A percentile compares a stretch with the other conserved stretches of the same genome.
Conservation (phyloP, 768 basidiomycete species). For the Panellus pusillus region DNA sequence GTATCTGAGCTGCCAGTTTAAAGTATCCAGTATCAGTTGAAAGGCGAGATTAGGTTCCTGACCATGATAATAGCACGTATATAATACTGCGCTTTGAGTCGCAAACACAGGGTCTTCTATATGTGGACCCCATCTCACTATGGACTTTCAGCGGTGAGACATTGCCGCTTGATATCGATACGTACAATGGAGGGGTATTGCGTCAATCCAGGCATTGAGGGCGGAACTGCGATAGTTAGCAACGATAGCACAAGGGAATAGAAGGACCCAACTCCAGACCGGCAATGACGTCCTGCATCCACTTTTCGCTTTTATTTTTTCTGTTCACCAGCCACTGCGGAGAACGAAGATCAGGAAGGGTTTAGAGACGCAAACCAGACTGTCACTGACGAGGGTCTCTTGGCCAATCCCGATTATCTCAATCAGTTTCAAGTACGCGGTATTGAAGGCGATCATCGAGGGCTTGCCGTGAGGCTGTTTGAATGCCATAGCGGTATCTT, state of each 20-base stretch:
- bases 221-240: constrained; percentile 34
- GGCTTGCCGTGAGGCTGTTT: constrained; percentile 65
- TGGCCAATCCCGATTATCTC: constrained; percentile 63
- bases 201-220: constrained; percentile 66
- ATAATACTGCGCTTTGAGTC: constrained; percentile 25
- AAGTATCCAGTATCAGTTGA: background rate
- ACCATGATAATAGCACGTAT: constrained; percentile 25
- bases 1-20: constrained; percentile 43
- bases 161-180: background rate
- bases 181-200: constrained; percentile 56
- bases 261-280: constrained; percentile 37
- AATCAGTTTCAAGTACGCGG: constrained; percentile 51
- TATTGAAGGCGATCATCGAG: constrained; percentile 50
- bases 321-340: constrained; percentile 58
- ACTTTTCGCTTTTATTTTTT: constrained; percentile 30
- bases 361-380: constrained; percentile 9
- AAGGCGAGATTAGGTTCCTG: background rate
- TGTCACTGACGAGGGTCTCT: constrained; percentile 55
- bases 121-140: constrained; percentile 33
- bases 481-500: constrained; percentile 48
- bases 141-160: constrained; percentile 20
- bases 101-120: constrained; percentile 21
- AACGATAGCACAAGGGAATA: background rate
- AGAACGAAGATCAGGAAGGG: background rate
- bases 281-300: constrained; percentile 54